Evolutionary conservation across 2,329 filamentous ascomycete species (phyloP), one percentile per base, ranked within the genome.

Genomic region (Penicillium brevicompactum): DNA sequence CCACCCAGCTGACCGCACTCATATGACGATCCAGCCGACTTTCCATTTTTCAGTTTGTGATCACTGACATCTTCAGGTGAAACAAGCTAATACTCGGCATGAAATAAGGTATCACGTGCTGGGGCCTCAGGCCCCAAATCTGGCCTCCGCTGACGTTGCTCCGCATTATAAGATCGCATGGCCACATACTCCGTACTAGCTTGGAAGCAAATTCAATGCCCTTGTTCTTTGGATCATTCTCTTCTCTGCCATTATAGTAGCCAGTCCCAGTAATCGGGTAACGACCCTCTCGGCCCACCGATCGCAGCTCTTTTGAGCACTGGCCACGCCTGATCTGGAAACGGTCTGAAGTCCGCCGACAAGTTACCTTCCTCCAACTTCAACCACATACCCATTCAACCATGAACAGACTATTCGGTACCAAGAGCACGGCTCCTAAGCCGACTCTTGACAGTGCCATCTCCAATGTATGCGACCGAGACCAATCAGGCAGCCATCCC

Each of bases 381-480:
- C 40, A 32, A 41, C 46, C 32, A 49, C 49, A 49, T 47, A 47
- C 22, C 38, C 32, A 42, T 51, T 18, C 54, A 38, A 22, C 58
- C 60, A 97, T 99, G 94, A 97, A 99, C 76, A 90, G 94, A 67
- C 84, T 99, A 66, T 99, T 99, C 74, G 94, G 94, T 72, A 84
- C 88, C 66, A 94, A 92, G 78, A 88, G 85, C 77, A 87, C 89
- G 62, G 87, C 87, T 60, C 92, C 94, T 51, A 97, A 97, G 78
- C 91, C 94, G 13, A 93, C 90, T 48, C 89, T 97, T 64, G 85
- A 85, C 77, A 82, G 85, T 66, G 92, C 92, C 65, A 96, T 97
- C 69, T 76, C 81, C 74, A 94, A 90, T 81, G 89, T 94, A 75
- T 59, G 76, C n/a, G 16, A 27, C 40, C 24, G 40, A 37, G 47